These are phyloP conservation scores for Hypoxylon sp. DNA, from an alignment of 2,329 filamentous ascomycete species.

Conservation along the genomic window DNA sequence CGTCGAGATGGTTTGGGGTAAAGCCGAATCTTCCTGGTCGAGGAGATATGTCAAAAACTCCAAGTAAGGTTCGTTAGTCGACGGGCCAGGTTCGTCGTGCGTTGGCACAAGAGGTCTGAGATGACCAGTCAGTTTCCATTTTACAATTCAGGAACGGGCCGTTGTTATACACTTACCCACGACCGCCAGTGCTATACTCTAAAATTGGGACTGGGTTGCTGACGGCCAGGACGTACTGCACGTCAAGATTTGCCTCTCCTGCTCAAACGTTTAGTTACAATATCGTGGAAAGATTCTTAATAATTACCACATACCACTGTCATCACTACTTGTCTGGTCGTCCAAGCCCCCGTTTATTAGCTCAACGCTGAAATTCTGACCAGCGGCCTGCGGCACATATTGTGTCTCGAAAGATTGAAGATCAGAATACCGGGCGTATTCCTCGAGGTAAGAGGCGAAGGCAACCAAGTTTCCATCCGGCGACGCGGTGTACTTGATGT, in stretches of 20 bases:
- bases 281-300: constrained; percentile 8
- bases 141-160: constrained; percentile 57
- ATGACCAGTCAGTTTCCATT: constrained; percentile 26
- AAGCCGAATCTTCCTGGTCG: constrained; percentile 61
- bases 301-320: constrained; percentile 52
- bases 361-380: constrained; percentile 69
- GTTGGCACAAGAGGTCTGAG: constrained; percentile 69
- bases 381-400: constrained; percentile 67
- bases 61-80: constrained; percentile 79
- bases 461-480: constrained; percentile 74
- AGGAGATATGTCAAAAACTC: constrained; percentile 73
- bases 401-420: constrained; percentile 68
- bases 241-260: constrained; percentile 74
- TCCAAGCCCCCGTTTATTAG: constrained; percentile 71
- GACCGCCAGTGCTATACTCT: constrained; percentile 73
- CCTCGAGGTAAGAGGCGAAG: constrained; percentile 65
- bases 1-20: constrained; percentile 74
- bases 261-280: constrained; percentile 28
- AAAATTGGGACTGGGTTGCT: constrained; percentile 68
- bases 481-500: constrained; percentile 64
- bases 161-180: constrained; percentile 54
- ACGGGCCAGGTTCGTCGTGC: constrained; percentile 63
- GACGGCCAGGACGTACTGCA: constrained; percentile 72
- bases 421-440: constrained; percentile 68
- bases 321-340: constrained; percentile 59